Evolutionary conservation across 192 early-diverging fungal genomes (phyloP), one percentile per base, ranked within the genome.

Genomic region (Coemansia sp.): DNA sequence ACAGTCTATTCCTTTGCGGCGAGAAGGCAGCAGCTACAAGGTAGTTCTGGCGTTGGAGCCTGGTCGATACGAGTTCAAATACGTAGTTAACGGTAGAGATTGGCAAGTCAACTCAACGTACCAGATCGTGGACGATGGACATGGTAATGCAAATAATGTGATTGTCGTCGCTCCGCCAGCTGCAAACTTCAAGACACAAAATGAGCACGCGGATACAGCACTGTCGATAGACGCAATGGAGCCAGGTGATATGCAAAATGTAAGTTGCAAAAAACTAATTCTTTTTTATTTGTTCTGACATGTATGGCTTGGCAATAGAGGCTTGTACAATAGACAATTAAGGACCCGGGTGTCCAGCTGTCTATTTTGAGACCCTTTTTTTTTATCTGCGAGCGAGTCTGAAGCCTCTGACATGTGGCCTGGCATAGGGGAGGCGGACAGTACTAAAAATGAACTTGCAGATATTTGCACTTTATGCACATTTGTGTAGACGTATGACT

Each of bases 51-150:
- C 17, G 57, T 74, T 82, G 35, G 38, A 47, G 28, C 79, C 74
- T 2, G 79, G 79, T 3, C 58, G 58, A 26, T 82, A 82, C 71
- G 74, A 76, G 68, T 82, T 82, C 65, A 82, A 82, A 52, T 82
- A 73, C 63, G 71, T 82, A 21, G 47, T 82, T 57, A 67, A 82
- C 59, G 68, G 57, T 14, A 43, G 55, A 13, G 74, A 82, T n/a
- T 82, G 79, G 79, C 70, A 62, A 46, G 50, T 76, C 61, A 70
- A 68, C 64, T 37, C 43, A 5, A 32, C 17, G 42, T 82, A 82
- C 66, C 47, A 65, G 23, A 73, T 64, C 16, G 70, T 52, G 0
- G 59, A 62, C 17, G 79, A 82, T 53, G 74, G 71, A 3, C 49
- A 57, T 43, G 79, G 79, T 28, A 82, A 82, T 47, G 62, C 62